These are phyloP conservation scores for Suillus tomentosus DNA, from an alignment of 768 basidiomycete species.

Conservation along the genomic window DNA sequence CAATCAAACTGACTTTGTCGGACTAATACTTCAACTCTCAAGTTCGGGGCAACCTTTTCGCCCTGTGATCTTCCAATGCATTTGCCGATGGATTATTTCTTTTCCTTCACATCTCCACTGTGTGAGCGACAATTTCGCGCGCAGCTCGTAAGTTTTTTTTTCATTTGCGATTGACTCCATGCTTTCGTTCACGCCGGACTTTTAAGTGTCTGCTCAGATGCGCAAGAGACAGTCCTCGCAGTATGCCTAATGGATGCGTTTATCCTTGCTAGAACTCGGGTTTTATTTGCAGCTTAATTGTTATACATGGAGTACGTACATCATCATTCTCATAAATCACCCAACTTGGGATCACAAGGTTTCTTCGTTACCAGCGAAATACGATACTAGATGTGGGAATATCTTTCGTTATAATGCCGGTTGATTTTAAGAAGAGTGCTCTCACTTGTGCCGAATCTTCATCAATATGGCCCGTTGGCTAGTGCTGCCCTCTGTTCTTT, in stretches of 20 bases:
- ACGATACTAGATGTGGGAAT: not conserved
- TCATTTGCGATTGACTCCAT: not conserved
- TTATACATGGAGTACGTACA: not conserved
- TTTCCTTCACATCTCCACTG: not conserved
- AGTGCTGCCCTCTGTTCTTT: constrained; percentile 8
- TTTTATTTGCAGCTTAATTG: not conserved
- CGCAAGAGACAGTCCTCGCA: not conserved
- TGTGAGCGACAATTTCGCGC: not conserved
- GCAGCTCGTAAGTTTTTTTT: not conserved
- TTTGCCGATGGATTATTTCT: not conserved
- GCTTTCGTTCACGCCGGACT: not conserved
- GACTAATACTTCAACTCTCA: not conserved
- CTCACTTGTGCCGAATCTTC: not conserved
- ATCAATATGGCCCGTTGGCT: constrained; percentile 9
- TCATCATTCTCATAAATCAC: not conserved
- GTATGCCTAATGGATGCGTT: not conserved
- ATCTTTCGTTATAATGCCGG: not conserved
- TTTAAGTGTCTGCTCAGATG: not conserved
- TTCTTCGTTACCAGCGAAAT: not conserved
- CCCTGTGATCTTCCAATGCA: not conserved
- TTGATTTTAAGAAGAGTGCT: not conserved
- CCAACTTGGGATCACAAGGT: not conserved
- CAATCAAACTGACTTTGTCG: not conserved
- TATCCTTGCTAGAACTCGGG: not conserved
- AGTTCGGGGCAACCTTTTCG: not conserved